Evolutionary conservation across 1,284 basidiomycete species (phyloP).

Genomic region (Cryptococcus amylolentus): DNA sequence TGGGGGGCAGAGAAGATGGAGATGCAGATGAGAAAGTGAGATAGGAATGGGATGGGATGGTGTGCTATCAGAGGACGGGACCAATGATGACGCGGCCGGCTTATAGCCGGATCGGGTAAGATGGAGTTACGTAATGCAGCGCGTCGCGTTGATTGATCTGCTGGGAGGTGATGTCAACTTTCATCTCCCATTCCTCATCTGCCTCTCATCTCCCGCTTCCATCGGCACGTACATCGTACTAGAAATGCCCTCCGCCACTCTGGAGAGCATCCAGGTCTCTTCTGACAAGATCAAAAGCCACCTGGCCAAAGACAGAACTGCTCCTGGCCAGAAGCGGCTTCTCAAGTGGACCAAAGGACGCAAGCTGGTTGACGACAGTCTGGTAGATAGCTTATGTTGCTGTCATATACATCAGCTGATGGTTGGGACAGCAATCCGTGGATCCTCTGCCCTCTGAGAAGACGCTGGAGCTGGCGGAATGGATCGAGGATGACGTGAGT

Average conservation of each 20-base stretch:
- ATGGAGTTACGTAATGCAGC: not conserved
- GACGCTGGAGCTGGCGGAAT: not conserved
- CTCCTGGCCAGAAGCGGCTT: not conserved
- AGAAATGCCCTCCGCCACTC: too few species aligned
- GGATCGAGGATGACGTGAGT: slow-evolving; percentile 3
- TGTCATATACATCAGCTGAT: not conserved
- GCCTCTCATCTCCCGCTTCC: not conserved
- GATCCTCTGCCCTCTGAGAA: not conserved
- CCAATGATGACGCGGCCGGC: not conserved
- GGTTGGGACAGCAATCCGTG: not conserved
- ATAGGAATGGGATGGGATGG: slow-evolving; percentile 5
- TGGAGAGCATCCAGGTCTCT: too few species aligned
- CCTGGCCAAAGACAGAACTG: not conserved
- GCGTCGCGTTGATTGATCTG: not conserved
- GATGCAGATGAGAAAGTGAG: not conserved
- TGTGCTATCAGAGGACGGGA: not conserved
- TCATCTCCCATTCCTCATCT: not conserved
- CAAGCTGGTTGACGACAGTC: not conserved
- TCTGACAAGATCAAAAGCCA: not conserved
- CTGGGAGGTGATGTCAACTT: not conserved
- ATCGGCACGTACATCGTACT: too few species aligned
- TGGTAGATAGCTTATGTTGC: not conserved
- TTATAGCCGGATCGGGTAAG: not conserved
- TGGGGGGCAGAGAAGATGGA: slow-evolving; percentile 10
- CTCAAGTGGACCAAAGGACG: slow-evolving; percentile 2